Percentiles rank a stretch among this genome's conserved stretches.
These are phyloP conservation scores for Fusarium incarnatum DNA, from an alignment of 2,329 filamentous ascomycete genomes.

Conservation along the genomic window DNA sequence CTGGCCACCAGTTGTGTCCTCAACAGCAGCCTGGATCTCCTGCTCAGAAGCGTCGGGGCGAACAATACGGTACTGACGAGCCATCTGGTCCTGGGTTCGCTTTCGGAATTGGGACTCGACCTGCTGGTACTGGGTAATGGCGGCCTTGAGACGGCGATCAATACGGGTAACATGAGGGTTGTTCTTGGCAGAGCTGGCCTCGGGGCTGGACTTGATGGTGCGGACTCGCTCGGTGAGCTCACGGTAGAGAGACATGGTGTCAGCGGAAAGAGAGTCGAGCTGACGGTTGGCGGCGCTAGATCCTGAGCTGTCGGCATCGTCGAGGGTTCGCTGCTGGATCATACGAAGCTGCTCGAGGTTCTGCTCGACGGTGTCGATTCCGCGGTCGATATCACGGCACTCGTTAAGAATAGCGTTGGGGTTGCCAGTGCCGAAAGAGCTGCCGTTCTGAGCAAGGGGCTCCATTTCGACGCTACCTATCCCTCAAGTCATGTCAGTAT, in stretches of 20 bases:
- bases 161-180: conserved; percentile 83
- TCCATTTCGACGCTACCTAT: conserved; percentile 75
- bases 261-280: conserved; percentile 78
- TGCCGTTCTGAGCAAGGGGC: conserved; percentile 66
- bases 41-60: conserved; percentile 81
- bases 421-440: conserved; percentile 63
- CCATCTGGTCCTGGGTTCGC: conserved; percentile 84
- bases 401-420: conserved; percentile 86
- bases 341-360: conserved; percentile 78
- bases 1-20: conserved; percentile 77
- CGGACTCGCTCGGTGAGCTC: conserved; percentile 83
- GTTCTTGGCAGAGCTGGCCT: conserved; percentile 79
- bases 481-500: conserved; percentile 48
- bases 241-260: conserved; percentile 87
- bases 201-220: conserved; percentile 83
- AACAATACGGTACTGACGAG: conserved; percentile 90
- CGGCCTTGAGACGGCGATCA: conserved; percentile 81
- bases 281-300: conserved; percentile 74
- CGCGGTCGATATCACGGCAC: conserved; percentile 81
- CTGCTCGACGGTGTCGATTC: conserved; percentile 78
- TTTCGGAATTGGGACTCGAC: conserved; percentile 84
- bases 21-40: conserved; percentile 82
- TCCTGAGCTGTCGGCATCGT: conserved; percentile 77
- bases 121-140: conserved; percentile 84
- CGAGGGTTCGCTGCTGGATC: conserved; percentile 77